Evolutionary conservation across 176 grass and related monocot species (phyloP).

Genomic region (Phoenix dactylifera): DNA sequence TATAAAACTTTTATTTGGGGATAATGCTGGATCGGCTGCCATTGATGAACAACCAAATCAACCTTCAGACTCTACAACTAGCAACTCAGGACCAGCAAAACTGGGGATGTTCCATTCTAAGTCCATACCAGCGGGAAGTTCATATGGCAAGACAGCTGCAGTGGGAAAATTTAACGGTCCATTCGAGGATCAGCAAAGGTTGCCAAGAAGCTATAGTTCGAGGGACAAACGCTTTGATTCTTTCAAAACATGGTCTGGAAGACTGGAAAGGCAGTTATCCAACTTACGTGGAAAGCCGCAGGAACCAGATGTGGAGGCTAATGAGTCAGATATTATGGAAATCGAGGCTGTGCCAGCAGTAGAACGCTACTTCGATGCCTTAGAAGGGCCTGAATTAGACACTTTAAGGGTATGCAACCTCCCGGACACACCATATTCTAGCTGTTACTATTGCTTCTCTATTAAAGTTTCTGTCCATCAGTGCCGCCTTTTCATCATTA

Average conservation of each 20-base stretch:
- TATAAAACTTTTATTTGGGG: no score
- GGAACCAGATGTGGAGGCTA: not conserved
- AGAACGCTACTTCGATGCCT: slow-evolving; percentile 78
- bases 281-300: not conserved
- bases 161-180: not conserved
- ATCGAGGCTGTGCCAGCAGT: slow-evolving; percentile 51
- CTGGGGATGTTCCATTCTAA: not conserved
- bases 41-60: no score
- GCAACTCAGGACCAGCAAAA: not conserved
- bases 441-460: no score
- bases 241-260: slow-evolving; percentile 14
- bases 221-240: not conserved
- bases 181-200: not conserved
- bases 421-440: no score
- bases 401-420: slow-evolving; percentile 46
- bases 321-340: slow-evolving; percentile 13
- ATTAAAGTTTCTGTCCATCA: no score
- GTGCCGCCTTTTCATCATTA: no score
- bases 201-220: not conserved
- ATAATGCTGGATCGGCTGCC: no score
- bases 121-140: not conserved
- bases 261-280: not conserved
- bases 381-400: slow-evolving; percentile 92
- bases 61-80: not conserved
- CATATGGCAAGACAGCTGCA: no score